Evolutionary conservation across 306 rosid species (phyloP).

Genomic region (Castanea sativa): DNA sequence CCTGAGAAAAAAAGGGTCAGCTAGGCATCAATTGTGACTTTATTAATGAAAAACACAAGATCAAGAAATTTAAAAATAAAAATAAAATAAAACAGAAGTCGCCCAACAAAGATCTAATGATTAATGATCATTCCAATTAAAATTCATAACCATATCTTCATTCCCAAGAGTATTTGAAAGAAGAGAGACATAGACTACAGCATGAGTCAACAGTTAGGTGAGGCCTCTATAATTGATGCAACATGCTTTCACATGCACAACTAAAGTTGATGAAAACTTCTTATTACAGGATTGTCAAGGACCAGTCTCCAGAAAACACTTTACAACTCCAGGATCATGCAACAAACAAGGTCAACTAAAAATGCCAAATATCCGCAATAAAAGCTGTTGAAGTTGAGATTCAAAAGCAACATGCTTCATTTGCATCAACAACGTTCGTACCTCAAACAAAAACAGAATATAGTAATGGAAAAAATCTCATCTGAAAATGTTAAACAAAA

Average conservation of each 20-base stretch:
- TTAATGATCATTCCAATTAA: background rate
- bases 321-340: background rate
- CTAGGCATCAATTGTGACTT: slow-evolving; percentile 11
- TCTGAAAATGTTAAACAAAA: no score
- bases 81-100: slow-evolving; percentile 8
- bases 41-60: slow-evolving; percentile 8
- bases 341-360: background rate
- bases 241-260: background rate
- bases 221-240: background rate
- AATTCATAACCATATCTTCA: background rate
- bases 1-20: slow-evolving; percentile 42
- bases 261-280: background rate
- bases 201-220: background rate
- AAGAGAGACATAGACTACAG: background rate
- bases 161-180: background rate
- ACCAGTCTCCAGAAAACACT: background rate
- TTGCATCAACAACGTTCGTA: background rate
- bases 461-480: background rate
- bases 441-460: background rate
- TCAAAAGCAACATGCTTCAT: background rate
- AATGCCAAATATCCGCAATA: background rate
- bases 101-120: slow-evolving; percentile 16
- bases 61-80: background rate
- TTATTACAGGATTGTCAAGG: background rate
- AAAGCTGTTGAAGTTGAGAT: background rate